Evolutionary conservation across 352 stramenopile genomes (phyloP).

Genomic region (Phytopythium cucurbitacearum): DNA sequence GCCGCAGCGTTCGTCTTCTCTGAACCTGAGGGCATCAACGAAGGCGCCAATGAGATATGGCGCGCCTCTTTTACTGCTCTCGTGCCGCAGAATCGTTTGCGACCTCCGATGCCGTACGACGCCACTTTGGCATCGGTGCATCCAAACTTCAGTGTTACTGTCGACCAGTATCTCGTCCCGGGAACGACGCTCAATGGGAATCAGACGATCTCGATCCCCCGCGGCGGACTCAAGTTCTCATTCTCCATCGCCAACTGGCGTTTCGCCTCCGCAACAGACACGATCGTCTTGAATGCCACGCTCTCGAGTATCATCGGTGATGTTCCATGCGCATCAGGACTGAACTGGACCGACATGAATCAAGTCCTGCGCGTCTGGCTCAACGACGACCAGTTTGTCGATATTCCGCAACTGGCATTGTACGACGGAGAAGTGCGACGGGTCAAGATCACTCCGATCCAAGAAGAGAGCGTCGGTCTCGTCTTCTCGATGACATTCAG

Average conservation of each 20-base stretch:
- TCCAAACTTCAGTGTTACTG: constrained; percentile 5
- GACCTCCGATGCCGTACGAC: constrained; percentile 13
- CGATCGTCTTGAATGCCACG: constrained; percentile 15
- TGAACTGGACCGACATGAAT: background rate
- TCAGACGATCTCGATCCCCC: constrained; percentile 7
- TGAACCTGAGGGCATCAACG: constrained; percentile 1
- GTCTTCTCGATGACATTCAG: constrained; percentile 9
- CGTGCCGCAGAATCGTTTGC: constrained; percentile 10
- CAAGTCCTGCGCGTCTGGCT: background rate
- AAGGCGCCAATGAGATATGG: constrained; percentile 8
- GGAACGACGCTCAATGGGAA: constrained; percentile 8
- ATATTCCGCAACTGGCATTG: constrained; percentile 11
- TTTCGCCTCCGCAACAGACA: constrained; percentile 7
- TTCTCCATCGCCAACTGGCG: constrained; percentile 16
- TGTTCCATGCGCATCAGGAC: background rate
- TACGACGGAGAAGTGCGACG: constrained; percentile 4
- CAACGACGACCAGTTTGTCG: constrained; percentile 8
- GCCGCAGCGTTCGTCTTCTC: constrained; percentile 12
- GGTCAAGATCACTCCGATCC: constrained; percentile 4
- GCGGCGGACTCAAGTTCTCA: constrained; percentile 15
- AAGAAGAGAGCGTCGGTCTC: constrained; percentile 2
- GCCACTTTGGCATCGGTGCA: background rate
- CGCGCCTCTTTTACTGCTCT: constrained; percentile 11
- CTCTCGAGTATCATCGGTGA: constrained; percentile 2
- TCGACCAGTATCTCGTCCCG: constrained; percentile 14